A percentile compares a stretch with the other conserved stretches of the same genome.
phyloP scores from a whole-genome alignment of 305 asterid genomes.

The Plantago coronopus region DNA sequence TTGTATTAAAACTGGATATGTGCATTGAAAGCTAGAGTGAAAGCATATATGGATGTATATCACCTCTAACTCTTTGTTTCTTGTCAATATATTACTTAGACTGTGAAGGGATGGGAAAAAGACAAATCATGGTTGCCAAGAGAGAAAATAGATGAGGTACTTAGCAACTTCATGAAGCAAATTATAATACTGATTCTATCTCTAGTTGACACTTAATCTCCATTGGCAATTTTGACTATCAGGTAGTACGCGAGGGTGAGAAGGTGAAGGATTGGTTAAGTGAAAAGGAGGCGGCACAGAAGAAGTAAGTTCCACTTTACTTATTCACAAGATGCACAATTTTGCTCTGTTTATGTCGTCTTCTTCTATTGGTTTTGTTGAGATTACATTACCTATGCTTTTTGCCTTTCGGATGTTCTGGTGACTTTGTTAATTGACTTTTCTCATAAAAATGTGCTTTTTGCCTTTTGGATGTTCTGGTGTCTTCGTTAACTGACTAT shows the following conservation, averaged over 20 bases:
- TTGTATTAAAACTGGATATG: background rate
- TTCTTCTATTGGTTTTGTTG: conserved; percentile 3
- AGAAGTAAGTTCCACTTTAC: conserved; percentile 53
- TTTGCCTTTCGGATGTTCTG: background rate
- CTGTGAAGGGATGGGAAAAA: conserved; percentile 74
- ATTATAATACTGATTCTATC: conserved; percentile 2
- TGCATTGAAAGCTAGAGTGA: too few relatives aligned
- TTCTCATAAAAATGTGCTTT: too few relatives aligned
- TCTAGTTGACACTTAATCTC: conserved; percentile 7
- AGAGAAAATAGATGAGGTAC: conserved; percentile 86
- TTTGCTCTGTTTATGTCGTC: background rate
- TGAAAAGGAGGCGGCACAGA: conserved; percentile 79
- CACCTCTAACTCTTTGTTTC: conserved; percentile 25
- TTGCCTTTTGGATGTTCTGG: too few relatives aligned
- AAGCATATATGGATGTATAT: conserved; percentile 14
- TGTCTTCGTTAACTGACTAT: too few relatives aligned
- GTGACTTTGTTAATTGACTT: background rate
- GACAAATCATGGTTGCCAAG: conserved; percentile 85
- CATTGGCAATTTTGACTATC: conserved; percentile 18
- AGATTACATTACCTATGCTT: background rate
- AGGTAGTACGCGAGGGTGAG: conserved; percentile 70
- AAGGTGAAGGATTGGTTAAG: conserved; percentile 77
- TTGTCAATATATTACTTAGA: conserved; percentile 36
- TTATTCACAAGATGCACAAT: conserved; percentile 1
- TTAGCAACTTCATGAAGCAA: conserved; percentile 13